phyloP scores from a whole-genome alignment of 2,329 filamentous ascomycete species.

The Orbilia blumenaviensis region DNA sequence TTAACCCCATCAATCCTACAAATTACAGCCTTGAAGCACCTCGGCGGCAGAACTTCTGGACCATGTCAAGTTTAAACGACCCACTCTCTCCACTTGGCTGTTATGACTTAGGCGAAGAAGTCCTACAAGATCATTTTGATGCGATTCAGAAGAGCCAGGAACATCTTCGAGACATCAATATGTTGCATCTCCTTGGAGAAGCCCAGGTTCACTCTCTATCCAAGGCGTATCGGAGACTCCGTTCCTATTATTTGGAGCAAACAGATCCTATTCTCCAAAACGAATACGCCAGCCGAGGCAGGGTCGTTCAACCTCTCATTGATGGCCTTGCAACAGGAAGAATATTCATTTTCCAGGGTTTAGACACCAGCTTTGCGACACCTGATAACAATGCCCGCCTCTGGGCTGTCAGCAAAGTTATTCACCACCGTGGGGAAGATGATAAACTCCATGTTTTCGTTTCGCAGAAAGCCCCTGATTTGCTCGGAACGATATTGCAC shows the following conservation, averaged over 20 bases:
- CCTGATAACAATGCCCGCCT: slow-evolving; percentile 60
- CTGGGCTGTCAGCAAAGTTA: slow-evolving; percentile 61
- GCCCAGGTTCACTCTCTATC: slow-evolving; percentile 60
- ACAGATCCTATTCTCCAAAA: slow-evolving; percentile 45
- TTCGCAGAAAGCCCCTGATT: slow-evolving; percentile 63
- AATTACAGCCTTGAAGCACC: slow-evolving; percentile 45
- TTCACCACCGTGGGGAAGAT: slow-evolving; percentile 32
- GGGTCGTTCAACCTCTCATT: slow-evolving; percentile 57
- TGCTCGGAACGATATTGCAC: slow-evolving; percentile 63
- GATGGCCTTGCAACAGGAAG: slow-evolving; percentile 57
- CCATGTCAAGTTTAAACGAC: slow-evolving; percentile 45
- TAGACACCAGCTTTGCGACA: slow-evolving; percentile 62
- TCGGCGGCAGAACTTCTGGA: slow-evolving; percentile 39
- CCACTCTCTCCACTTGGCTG: slow-evolving; percentile 61
- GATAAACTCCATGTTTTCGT: slow-evolving; percentile 61
- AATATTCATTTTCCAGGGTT: slow-evolving; percentile 59
- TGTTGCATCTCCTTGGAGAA: slow-evolving; percentile 59
- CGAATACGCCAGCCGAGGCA: slow-evolving; percentile 59
- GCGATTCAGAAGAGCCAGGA: slow-evolving; percentile 64
- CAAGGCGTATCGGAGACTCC: slow-evolving; percentile 58
- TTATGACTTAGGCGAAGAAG: slow-evolving; percentile 64
- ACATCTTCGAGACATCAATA: slow-evolving; percentile 59
- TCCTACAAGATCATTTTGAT: slow-evolving; percentile 62
- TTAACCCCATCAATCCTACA: slow-evolving; percentile 38
- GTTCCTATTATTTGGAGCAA: slow-evolving; percentile 54